Evolutionary conservation across 148 eudicot species (phyloP).

Genomic region (Pouteria glomerata): DNA sequence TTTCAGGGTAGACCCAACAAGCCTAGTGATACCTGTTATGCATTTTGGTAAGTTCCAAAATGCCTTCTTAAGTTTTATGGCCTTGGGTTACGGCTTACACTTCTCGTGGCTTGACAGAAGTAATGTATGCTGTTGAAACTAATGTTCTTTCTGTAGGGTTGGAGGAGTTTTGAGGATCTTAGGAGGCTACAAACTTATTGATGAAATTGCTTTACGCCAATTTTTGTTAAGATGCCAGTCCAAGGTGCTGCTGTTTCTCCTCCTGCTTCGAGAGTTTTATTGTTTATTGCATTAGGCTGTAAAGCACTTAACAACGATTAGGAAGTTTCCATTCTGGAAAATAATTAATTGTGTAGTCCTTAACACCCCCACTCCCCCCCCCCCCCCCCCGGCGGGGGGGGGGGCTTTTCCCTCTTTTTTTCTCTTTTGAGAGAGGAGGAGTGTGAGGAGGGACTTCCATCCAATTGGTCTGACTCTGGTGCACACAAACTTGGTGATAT

Average conservation of each 20-base stretch:
- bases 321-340: not conserved
- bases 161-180: slow-evolving; percentile 76
- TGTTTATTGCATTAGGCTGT: not conserved
- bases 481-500: too few species aligned
- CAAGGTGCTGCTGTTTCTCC: slow-evolving; percentile 36
- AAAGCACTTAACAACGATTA: not conserved
- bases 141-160: slow-evolving; percentile 51
- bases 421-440: too few species aligned
- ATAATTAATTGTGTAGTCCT: not conserved
- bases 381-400: not conserved
- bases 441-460: too few species aligned
- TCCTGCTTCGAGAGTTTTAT: not conserved
- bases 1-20: slow-evolving; percentile 82
- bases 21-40: slow-evolving; percentile 83
- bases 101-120: not conserved
- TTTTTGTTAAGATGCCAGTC: slow-evolving; percentile 78
- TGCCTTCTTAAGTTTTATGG: slow-evolving; percentile 2
- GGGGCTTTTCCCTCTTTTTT: not conserved
- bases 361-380: not conserved
- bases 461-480: too few species aligned
- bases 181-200: slow-evolving; percentile 53
- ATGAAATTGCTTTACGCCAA: slow-evolving; percentile 42
- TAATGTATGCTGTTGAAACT: too few species aligned
- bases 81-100: not conserved
- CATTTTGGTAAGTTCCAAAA: slow-evolving; percentile 62